Base-by-base conservation (phyloP, 495 filamentous ascomycete species). In the Pyronema omphalodes region DNA sequence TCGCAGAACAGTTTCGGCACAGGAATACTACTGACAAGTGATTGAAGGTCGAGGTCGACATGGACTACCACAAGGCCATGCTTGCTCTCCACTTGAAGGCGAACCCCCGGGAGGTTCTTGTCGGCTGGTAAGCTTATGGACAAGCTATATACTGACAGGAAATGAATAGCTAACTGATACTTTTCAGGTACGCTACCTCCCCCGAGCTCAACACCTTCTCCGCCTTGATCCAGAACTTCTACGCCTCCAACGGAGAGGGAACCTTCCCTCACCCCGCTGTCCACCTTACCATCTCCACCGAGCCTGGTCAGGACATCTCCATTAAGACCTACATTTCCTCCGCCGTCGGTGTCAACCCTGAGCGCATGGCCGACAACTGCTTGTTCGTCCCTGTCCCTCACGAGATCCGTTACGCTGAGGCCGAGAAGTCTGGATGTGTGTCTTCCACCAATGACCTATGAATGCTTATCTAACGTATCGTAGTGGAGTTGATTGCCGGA, bases 41-140 rank as follows among this genome's bases (percentile, higher is more conserved):
- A 23, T n/a, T 35, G 15, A 14, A 63, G 62, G 91, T 98, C 61
- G 91, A 98, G 67, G 93, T 98, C 56, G 91, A 98, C 69, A 94
- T 98, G 78, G 91, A 96, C 70, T 98, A 96, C 67, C 91, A 98
- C 70, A 96, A 96, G 77, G 85, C 88, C 67, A 96, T 98, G 91
- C 78, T 95, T 14, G 80, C 80, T 14, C 74, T 98, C 58, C 88
- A 94, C 67, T 77, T 94, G 59, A 87, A 87, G 73, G 88, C 88
- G 14, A 86, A 88, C 70, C 91, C 93, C 9, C 82, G 85, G 67
- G 91, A 98, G 70, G 80, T 89, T 23, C 76, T 98, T 15, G 81
- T 98, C 34, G 91, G 91, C 61, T 98, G 91, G 91, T 61, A 56
- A 19, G 7, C 12, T 29, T 17, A 7, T 6, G 9, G 17, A 9